phyloP scores from a whole-genome alignment of 2,329 filamentous ascomycete genomes.

The Setomelanomma holmii region DNA sequence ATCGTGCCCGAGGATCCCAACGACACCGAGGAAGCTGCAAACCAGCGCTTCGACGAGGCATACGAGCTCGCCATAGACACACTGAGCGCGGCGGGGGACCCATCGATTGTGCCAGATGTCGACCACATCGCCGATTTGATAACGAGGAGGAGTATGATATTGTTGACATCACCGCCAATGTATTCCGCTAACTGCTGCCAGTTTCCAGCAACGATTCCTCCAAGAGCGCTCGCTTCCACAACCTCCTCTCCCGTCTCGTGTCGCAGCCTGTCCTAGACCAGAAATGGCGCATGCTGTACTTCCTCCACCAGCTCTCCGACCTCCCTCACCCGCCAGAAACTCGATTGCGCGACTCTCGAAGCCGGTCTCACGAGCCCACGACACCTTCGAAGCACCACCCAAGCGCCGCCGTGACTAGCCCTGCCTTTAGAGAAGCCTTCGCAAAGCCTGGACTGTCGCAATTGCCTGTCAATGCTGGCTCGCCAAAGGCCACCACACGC shows the following conservation, averaged over 20 bases:
- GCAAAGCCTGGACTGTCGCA: constrained; percentile 54
- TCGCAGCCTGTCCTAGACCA: constrained; percentile 91
- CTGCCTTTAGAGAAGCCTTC: constrained; percentile 56
- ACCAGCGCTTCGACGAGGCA: constrained; percentile 72
- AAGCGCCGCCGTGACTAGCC: constrained; percentile 18
- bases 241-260: constrained; percentile 86
- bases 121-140: constrained; percentile 94
- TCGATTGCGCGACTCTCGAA: constrained; percentile 18
- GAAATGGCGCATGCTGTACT: constrained; percentile 96
- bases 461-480: constrained; percentile 44
- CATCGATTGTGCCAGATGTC: constrained; percentile 71
- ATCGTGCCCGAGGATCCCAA: constrained; percentile 71
- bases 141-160: constrained; percentile 69
- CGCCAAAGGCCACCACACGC: constrained; percentile 34
- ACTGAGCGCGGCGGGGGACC: constrained; percentile 54
- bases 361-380: constrained; percentile 27
- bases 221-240: constrained; percentile 81
- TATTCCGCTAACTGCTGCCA: no score
- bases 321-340: constrained; percentile 40
- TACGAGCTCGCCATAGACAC: constrained; percentile 59
- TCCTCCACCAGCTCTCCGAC: constrained; percentile 84
- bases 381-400: constrained; percentile 39
- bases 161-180: no score
- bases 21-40: constrained; percentile 71
- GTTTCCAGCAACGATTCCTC: constrained; percentile 74